Evolutionary conservation across 2,329 filamentous ascomycete genomes (phyloP), one percentile per base, ranked within the genome.

Genomic region (Pestalotiopsis sp.): DNA sequence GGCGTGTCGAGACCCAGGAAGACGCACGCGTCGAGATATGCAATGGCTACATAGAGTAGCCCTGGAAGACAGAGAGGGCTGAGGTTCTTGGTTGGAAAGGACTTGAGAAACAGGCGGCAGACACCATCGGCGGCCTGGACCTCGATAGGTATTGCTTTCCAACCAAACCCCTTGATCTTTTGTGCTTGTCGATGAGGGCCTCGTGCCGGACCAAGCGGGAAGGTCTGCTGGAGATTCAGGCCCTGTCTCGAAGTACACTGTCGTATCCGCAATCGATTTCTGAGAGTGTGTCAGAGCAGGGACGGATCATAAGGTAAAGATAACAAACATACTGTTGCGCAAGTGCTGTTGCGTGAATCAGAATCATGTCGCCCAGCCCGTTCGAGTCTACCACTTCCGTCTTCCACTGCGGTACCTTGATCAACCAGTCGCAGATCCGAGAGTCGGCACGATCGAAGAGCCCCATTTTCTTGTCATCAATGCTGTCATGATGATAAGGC

Each of bases 381-480:
- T 79, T 75, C 3, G 78, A 74, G 69, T 81, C 78, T 23, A 81
- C 76, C 20, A 82, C 70, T 38, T 79, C 76, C 72, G 78, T 78
- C 69, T 83, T 83, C 76, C 79, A 81, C 39, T 75, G 75, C 3
- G 81, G 81, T 9, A 83, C 71, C 52, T 79, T 77, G 38, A 81
- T 74, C 23, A 79, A 72, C 78, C 80, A 83, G 67, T 79, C 80
- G 41, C 79, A 78, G 14, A 83, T 76, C 64, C 75, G 78, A 4
- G 79, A 76, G 67, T 83, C 81, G 31, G 78, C 78, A 63, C 80
- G 76, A 25, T 78, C 74, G 38, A 77, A 76, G 25, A 71, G 69
- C 57, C 74, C 73, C 52, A 59, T 31, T 64, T 73, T 74, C 63
- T 75, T 72, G 39, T 75, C 71, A 56, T 76, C 73, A 27, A 68